Percentiles rank a stretch among this genome's conserved stretches.
Conservation (phyloP, 1,284 basidiomycete species). For the Ustilago shanxiensis region DNA sequence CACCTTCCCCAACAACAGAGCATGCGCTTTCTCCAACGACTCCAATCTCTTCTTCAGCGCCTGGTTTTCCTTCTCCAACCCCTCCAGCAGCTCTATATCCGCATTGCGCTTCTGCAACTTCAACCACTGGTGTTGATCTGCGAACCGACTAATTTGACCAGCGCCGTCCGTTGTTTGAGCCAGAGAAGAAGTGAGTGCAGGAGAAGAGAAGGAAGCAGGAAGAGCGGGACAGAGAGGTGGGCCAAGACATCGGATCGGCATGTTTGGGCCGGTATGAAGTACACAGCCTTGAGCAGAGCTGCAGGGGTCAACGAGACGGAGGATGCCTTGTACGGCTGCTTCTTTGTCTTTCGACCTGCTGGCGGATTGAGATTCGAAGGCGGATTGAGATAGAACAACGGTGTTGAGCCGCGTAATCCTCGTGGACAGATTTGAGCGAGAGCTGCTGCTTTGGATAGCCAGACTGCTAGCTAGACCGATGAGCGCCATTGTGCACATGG, state of each 20-base stretch:
- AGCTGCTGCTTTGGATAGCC: not conserved
- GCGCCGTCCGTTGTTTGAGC: not conserved
- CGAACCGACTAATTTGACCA: not conserved
- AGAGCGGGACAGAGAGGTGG: slow-evolving; percentile 12
- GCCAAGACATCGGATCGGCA: slow-evolving; percentile 2
- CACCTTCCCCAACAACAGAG: slow-evolving; percentile 1
- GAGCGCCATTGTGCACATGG: slow-evolving; percentile 8
- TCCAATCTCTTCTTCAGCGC: slow-evolving; percentile 5
- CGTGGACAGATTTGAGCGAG: not conserved
- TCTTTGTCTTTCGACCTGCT: not conserved
- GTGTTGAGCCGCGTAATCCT: slow-evolving; percentile 9
- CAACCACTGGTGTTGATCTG: slow-evolving; percentile 5
- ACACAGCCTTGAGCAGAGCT: slow-evolving; percentile 11
- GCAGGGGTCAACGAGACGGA: slow-evolving; percentile 24
- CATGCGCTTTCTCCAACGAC: not conserved
- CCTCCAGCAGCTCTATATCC: slow-evolving; percentile 13
- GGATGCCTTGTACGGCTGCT: not conserved
- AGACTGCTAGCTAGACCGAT: slow-evolving; percentile 7
- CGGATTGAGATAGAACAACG: not conserved
- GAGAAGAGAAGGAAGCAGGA: not conserved
- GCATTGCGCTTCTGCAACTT: slow-evolving; percentile 16
- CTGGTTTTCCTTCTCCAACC: slow-evolving; percentile 10
- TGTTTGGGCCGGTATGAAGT: not conserved
- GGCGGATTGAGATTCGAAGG: not conserved
- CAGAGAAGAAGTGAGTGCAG: not conserved